Evolutionary conservation across 495 filamentous ascomycete species (phyloP), one percentile per base, ranked within the genome.

Genomic region (Trichoderma asperelloides): DNA sequence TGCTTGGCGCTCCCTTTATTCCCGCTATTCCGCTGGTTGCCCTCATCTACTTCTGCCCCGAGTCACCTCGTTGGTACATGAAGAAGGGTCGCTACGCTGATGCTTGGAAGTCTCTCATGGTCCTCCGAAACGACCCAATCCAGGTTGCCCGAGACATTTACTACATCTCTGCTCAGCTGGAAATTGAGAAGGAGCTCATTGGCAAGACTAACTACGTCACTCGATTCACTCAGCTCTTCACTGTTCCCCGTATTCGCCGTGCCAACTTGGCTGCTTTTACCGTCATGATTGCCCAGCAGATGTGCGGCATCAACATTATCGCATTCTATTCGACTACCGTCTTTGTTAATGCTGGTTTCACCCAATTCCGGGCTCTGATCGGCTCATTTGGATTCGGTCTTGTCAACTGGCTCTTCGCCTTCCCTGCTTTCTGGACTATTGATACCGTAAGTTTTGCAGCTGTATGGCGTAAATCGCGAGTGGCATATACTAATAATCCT

Each of bases 261-360:
- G 87, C 86, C 30, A 87, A 78, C 60, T 67, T 84, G 3, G 87
- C 85, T 4, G 78, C 86, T 33, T 87, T 87, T 69, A 81, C 85
- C 30, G 88, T 90, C 66, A 91, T 90, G 88, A 84, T 89, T 66
- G 86, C 86, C 3, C 89, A 95, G 78, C 91, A 96, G 77, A 91
- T 96, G 87, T 95, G 91, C 74, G 90, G 90, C 68, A 90, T 86
- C 70, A 88, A 88, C 75, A 87, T 91, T 72, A 87, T 91, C 45
- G 84, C 89, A 12, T 92, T 91, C 80, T 93, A 92, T 74, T 88
- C 85, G 0, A 87, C 87, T 0, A 87, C 88, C 2, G 81, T 93
- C 65, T 93, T 92, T 77, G 70, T 72, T 7, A 68, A 88, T 4
- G 86, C 88, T 11, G 85, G 87, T 18, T 83, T 84, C 55, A 71